Base-by-base conservation (phyloP, 1,139 yeast species). In the Pichia sorboxylosa region DNA sequence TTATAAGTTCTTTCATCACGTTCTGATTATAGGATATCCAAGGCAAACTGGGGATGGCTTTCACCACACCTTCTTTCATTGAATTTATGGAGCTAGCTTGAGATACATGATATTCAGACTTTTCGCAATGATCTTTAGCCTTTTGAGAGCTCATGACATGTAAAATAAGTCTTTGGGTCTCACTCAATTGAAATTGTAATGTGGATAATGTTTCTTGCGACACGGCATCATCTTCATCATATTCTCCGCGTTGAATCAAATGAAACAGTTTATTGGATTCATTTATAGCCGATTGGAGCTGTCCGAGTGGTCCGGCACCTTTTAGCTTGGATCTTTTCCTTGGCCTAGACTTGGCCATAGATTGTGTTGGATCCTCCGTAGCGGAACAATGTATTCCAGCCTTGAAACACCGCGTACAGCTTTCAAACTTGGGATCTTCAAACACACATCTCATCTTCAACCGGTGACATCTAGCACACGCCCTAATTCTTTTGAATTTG, bases 381-480 rank as follows among this genome's bases (percentile, higher is more conserved):
- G 59, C 55, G 4, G 72, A 64, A 43, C 77, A 71, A 30, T 54
- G 55, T 9, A 66, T 57, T 1, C 61, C 60, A 3, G 67, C 58
- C 24, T 59, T 54, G 34, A 51, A 57, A 45, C 78, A 71, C 34
- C 75, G 46, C 22, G 57, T 57, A 48, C 78, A 71, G 11, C 68
- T 47, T 23, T 49, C 48, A 38, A 53, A 59, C 9, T 49, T 44
- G 1, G 73, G 74, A 38, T 63, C 63, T 20, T 65, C 69, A 46
- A 64, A 71, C 5, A 63, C 62, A 46, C 79, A 72, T 40, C 69
- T 61, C 61, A 68, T 66, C 44, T 71, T 72, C 21, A 69, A 55
- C 28, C 76, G 47, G 38, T 70, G 68, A 42, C 79, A 71, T 35
- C 77, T 50, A 6, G 74, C 74, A 51, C 79, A 71, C 1, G 77